Evolutionary conservation across 768 basidiomycete species (phyloP).

Genomic region (Xerocomus potaroensis): DNA sequence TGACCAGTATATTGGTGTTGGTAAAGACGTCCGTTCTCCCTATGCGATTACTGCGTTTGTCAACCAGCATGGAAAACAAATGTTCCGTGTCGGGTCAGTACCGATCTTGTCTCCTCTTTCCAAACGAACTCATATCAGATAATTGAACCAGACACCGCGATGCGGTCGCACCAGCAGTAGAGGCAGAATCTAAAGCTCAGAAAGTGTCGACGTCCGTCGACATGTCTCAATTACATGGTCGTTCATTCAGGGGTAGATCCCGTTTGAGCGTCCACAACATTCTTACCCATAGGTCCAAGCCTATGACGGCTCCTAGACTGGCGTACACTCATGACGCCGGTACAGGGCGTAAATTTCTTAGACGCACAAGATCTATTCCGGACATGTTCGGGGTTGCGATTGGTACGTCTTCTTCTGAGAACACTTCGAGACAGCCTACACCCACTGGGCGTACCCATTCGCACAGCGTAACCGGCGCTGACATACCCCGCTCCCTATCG

Average conservation of each 20-base stretch:
- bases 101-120: not conserved
- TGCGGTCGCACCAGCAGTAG: conserved; percentile 56
- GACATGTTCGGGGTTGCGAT: conserved; percentile 38
- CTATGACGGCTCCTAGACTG: conserved; percentile 18
- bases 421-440: conserved; percentile 26
- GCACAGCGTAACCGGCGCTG: conserved; percentile 72
- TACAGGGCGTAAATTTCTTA: conserved; percentile 46
- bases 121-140: not conserved
- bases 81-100: conserved; percentile 75
- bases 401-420: conserved; percentile 29
- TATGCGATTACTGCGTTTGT: conserved; percentile 80
- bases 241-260: conserved; percentile 47
- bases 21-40: conserved; percentile 64
- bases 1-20: conserved; percentile 66
- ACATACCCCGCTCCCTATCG: conserved; percentile 44
- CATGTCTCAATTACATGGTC: conserved; percentile 34
- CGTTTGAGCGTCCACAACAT: conserved; percentile 68
- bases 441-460: conserved; percentile 62
- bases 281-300: conserved; percentile 46
- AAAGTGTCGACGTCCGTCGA: conserved; percentile 30
- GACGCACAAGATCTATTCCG: conserved; percentile 75
- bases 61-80: conserved; percentile 74
- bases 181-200: conserved; percentile 41
- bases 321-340: conserved; percentile 31
- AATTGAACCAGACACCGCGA: conserved; percentile 49